A percentile compares a stretch with the other conserved stretches of the same genome.
These are phyloP conservation scores for Malania oleifera DNA, from an alignment of 164 flowering plant species.

Conservation along the genomic window DNA sequence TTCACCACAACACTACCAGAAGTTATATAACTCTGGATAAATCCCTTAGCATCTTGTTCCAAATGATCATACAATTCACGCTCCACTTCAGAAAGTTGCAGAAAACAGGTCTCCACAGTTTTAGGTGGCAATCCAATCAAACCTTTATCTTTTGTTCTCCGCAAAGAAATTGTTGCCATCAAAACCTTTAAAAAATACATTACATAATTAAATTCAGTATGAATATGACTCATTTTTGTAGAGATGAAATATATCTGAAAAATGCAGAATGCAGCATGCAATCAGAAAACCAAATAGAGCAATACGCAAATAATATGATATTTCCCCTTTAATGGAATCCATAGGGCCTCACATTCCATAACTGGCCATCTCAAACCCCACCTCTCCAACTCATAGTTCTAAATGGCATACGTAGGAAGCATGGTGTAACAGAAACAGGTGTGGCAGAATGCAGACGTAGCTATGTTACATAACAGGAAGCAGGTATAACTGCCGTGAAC, in stretches of 20 bases:
- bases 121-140: constrained; percentile 65
- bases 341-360: too few species aligned
- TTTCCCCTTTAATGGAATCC: too few species aligned
- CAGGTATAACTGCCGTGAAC: too few species aligned
- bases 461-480: too few species aligned
- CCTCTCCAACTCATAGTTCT: too few species aligned
- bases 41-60: constrained; percentile 56
- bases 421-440: too few species aligned
- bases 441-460: too few species aligned
- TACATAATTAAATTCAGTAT: background rate
- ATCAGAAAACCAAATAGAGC: background rate
- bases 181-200: constrained; percentile 45
- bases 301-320: too few species aligned
- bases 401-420: too few species aligned
- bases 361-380: too few species aligned
- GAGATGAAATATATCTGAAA: background rate
- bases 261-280: too few species aligned
- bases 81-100: constrained; percentile 73
- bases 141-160: constrained; percentile 73
- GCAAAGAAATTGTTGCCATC: constrained; percentile 74
- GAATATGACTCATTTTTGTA: background rate
- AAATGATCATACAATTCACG: constrained; percentile 69
- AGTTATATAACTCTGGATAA: constrained; percentile 39
- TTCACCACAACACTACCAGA: constrained; percentile 42
- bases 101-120: constrained; percentile 54